phyloP scores from a whole-genome alignment of 2,329 filamentous ascomycete species.

The Hymenoscyphus fraxineus region DNA sequence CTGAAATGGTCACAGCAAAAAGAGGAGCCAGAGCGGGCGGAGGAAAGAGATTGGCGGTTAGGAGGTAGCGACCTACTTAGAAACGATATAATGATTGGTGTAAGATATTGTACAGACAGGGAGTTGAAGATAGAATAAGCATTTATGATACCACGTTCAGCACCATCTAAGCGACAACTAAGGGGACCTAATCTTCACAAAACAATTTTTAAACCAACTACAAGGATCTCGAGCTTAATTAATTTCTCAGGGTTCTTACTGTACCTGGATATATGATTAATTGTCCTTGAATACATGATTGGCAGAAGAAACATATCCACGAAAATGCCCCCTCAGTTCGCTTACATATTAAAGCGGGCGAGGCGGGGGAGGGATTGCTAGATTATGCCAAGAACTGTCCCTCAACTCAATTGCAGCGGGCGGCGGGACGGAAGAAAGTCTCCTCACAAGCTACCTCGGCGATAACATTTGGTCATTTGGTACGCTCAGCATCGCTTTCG shows the following conservation, averaged over 20 bases:
- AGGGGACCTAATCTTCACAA: neutral
- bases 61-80: conserved; percentile 17
- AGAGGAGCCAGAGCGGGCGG: conserved; percentile 13
- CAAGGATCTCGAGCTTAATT: neutral
- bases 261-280: no score
- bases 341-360: neutral
- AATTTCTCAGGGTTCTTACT: no score
- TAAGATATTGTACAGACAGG: conserved; percentile 26
- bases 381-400: neutral
- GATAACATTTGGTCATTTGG: neutral
- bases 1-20: conserved; percentile 28
- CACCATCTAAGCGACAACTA: neutral
- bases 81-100: conserved; percentile 15
- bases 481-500: neutral
- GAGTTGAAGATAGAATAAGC: neutral
- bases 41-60: conserved; percentile 28
- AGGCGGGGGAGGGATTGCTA: neutral
- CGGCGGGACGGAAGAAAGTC: neutral
- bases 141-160: conserved; percentile 8
- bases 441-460: neutral
- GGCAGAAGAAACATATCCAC: neutral
- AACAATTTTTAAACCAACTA: neutral
- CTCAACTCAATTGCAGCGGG: neutral
- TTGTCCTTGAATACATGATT: neutral
- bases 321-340: neutral